Evolutionary conservation across 139 green algal genomes (phyloP), one percentile per base, ranked within the genome.

Genomic region (Tetradesmus lagerheimii): DNA sequence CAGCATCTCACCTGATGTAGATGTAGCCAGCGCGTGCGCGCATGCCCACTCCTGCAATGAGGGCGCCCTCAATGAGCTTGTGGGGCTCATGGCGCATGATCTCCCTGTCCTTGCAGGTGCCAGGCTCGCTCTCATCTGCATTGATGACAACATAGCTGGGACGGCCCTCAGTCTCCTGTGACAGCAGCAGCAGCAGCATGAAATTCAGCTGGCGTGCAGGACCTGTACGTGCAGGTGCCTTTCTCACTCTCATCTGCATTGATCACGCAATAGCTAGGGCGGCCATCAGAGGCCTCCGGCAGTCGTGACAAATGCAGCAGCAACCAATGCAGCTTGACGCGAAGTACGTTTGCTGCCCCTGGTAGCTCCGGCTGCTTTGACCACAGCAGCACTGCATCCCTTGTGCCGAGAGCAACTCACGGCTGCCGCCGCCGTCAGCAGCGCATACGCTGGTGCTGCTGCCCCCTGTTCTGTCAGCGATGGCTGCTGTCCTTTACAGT

Each of bases 111-210:
- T 99, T 99, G 96, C 98, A 99, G 0, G 98, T 99, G 76, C 98
- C 98, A 18, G 98, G 98, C 95, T 99, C 98, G 18, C 92, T 97
- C 96, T 99, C 98, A 86, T 99, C 98, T 12, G 94, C 98, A 88
- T 99, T 99, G 6, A 99, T 95, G n/a, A 99, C 97, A 83, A 99
- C 90, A 91, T 99, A 99, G 23, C 93, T 97, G n/a, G 98, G 98
- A 14, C 98, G 93, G 0, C 97, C 97, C 85, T 99, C 97, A n/a
- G 92, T 95, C 34, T 94, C 95, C 93, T 97, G 35, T 0, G 20
- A 25, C 78, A 38, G 39, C 12, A 35, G 25, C 39, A 20, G 39
- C 78, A 62, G 31, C 71, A 79, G 14, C 9, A 79, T n/a, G n/a
- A 38, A n/a, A n/a, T n/a, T n/a, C n/a, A n/a, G n/a, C n/a, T n/a